Percentiles rank a stretch among this genome's conserved stretches.
Evolutionary conservation across 192 early-diverging fungal species (phyloP).

Genomic region (Podila epicladia): DNA sequence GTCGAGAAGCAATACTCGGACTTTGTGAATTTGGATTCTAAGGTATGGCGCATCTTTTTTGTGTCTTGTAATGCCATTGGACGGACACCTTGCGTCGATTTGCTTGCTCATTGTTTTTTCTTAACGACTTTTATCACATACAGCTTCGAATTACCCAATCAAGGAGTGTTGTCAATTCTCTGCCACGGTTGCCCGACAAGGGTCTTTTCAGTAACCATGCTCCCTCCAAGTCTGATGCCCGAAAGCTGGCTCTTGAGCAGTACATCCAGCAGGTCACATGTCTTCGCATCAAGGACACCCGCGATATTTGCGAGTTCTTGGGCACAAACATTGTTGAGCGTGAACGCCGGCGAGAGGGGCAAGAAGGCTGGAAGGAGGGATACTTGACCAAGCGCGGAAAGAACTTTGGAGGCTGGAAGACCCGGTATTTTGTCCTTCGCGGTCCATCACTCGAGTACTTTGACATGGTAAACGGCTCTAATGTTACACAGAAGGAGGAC

Average conservation of each 20-base stretch:
- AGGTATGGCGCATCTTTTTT: constrained; percentile 58
- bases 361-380: constrained; percentile 80
- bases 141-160: constrained; percentile 51
- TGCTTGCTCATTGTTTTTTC: neutral
- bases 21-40: constrained; percentile 81
- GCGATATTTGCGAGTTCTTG: constrained; percentile 80
- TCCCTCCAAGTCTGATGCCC: constrained; percentile 87
- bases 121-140: neutral
- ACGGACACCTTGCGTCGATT: neutral
- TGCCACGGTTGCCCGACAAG: constrained; percentile 88
- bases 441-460: constrained; percentile 81
- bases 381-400: constrained; percentile 93
- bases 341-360: constrained; percentile 19
- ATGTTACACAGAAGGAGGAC: neutral
- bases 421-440: constrained; percentile 84
- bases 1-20: constrained; percentile 92
- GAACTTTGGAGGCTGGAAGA: constrained; percentile 98
- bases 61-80: neutral
- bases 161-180: constrained; percentile 57
- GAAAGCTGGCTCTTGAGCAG: constrained; percentile 86
- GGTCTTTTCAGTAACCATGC: constrained; percentile 83
- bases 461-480: constrained; percentile 68
- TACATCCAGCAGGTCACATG: constrained; percentile 81
- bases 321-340: constrained; percentile 74
- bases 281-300: constrained; percentile 67